A percentile compares a stretch with the other conserved stretches of the same genome.
Evolutionary conservation across 495 filamentous ascomycete species (phyloP).

Genomic region (Trichoderma virens): DNA sequence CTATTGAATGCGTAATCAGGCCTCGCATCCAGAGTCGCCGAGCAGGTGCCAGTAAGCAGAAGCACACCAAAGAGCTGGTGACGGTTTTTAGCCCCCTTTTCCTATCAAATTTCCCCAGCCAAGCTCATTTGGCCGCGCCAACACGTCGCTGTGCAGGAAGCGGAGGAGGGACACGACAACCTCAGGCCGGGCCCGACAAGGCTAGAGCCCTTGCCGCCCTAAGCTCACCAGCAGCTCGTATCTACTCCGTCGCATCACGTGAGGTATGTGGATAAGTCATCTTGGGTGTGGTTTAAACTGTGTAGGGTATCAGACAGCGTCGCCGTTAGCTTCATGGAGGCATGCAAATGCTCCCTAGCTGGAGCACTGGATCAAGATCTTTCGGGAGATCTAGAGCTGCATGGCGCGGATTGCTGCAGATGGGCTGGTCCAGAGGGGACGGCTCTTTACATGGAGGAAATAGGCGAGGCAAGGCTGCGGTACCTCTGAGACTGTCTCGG

Average conservation of each 20-base stretch:
- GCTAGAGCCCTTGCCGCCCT: neutral
- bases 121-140: conserved; percentile 4
- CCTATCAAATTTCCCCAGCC: conserved; percentile 6
- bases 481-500: neutral
- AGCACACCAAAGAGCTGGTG: neutral
- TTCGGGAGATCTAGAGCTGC: conserved; percentile 2
- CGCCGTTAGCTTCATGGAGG: neutral
- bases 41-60: neutral
- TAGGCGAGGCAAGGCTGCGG: neutral
- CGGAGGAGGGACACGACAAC: conserved; percentile 4
- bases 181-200: neutral
- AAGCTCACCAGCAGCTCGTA: neutral
- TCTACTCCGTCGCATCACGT: neutral
- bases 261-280: neutral
- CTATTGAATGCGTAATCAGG: neutral
- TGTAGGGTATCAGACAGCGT: neutral
- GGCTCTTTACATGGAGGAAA: too few species aligned
- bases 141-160: conserved; percentile 3
- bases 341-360: neutral
- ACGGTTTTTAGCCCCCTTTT: conserved; percentile 7
- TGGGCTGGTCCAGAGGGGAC: neutral
- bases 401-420: neutral
- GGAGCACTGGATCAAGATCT: neutral
- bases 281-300: neutral
- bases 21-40: neutral